phyloP scores from a whole-genome alignment of 345 rosid species.

The Lenwebbia sp. region DNA sequence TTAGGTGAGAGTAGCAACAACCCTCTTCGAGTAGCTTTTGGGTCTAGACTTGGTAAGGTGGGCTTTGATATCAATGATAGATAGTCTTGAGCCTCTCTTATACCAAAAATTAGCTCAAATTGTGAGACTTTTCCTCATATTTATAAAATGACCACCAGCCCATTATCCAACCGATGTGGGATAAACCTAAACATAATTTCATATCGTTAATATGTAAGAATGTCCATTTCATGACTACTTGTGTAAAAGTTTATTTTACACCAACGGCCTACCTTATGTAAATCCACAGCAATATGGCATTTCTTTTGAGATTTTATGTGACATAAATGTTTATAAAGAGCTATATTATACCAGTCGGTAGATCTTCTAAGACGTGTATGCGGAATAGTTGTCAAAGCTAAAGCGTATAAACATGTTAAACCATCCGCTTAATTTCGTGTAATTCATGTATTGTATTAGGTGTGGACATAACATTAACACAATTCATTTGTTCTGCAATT shows the following conservation, averaged over 20 bases:
- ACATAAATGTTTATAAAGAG: not conserved
- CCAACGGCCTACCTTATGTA: not conserved
- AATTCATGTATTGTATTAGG: not conserved
- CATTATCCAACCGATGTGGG: too few species aligned
- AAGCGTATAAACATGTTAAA: not conserved
- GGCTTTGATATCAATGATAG: too few species aligned
- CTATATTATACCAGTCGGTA: not conserved
- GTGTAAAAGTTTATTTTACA: not conserved
- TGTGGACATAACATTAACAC: not conserved
- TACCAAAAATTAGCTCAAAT: too few species aligned
- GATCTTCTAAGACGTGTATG: not conserved
- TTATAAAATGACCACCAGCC: too few species aligned
- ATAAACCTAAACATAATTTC: too few species aligned
- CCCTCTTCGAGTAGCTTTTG: too few species aligned
- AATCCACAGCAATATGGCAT: not conserved
- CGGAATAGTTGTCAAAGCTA: not conserved
- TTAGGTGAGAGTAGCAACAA: too few species aligned
- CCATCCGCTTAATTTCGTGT: not conserved
- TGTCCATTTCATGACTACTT: not conserved
- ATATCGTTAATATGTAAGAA: not conserved
- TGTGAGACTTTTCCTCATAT: too few species aligned
- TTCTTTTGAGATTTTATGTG: not conserved
- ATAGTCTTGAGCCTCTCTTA: too few species aligned
- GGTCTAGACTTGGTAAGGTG: too few species aligned
- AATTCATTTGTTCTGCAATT: not conserved